Base-by-base conservation (phyloP, 805 yeast species). In the Hermanozyma aechmeae region DNA sequence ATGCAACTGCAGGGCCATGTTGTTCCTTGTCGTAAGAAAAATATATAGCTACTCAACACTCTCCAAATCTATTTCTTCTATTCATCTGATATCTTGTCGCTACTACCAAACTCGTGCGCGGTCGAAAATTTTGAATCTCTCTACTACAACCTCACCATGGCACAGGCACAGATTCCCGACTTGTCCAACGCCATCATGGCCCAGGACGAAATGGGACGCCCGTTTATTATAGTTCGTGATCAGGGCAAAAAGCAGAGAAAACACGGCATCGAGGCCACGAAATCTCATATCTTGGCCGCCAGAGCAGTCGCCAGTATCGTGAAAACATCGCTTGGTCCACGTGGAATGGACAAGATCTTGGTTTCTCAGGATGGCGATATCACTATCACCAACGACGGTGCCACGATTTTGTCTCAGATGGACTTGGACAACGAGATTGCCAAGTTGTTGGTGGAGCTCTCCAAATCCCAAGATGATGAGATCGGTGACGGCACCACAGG, bases 401-500 rank as follows among this genome's bases (percentile, higher is more conserved):
- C 97, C 25, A 93, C 99, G 9, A 93, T 92, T 47, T 62, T 92
- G 44, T 71, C 93, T 6, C 95, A 86, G 53, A 92, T 92, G 96
- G 95, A 92, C 54, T 68, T 92, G 40, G 95, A 86, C 43, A 87
- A 82, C 56, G 95, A 92, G 60, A 86, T 92, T 45, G 99, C 98
- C 42, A 92, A 92, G 58, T 67, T 92, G 37, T 65, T 92, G 49
- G 99, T 92, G 13, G 95, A 93, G 59, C 70, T 92, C 40, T 81
- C 96, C 17, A 82, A 74, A 54, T 83, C 95, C 16, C 98, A 89
- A 65, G 98, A 89, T 56, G 96, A 92, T 53, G 97, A 89, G 61
- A 85, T 89, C 52, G 98, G 98, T 32, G 98, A 89, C 55, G 98
- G 98, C 50, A 92, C 99, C 16, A 92, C 99, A 4, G 97, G 97